A percentile compares a stretch with the other conserved stretches of the same genome.
Evolutionary conservation across 805 yeast genomes (phyloP).

Genomic region (Lipomyces mesembrius): DNA sequence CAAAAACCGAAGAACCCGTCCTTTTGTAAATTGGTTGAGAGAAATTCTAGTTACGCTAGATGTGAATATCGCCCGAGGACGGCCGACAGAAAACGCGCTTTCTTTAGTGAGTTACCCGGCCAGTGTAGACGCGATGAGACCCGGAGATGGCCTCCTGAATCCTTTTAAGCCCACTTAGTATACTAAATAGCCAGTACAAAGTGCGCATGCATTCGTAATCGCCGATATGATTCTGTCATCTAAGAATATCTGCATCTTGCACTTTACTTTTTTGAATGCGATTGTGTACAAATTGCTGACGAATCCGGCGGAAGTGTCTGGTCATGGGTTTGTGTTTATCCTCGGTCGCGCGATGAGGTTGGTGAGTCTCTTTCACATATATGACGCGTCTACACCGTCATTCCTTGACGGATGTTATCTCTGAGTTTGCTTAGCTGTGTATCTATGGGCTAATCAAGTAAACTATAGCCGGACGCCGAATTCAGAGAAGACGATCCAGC

Average conservation of each 20-base stretch:
- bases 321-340: slow-evolving; percentile 34
- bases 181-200: neutral
- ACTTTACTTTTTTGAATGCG: slow-evolving; percentile 36
- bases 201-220: neutral
- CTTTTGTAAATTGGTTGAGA: neutral
- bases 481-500: slow-evolving; percentile 32
- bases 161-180: too few species aligned
- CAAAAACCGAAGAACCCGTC: neutral
- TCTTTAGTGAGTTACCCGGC: slow-evolving; percentile 4
- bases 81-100: too few species aligned
- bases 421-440: neutral
- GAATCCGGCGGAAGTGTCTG: slow-evolving; percentile 29
- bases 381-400: neutral
- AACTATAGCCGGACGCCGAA: slow-evolving; percentile 30
- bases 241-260: slow-evolving; percentile 29
- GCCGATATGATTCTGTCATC: slow-evolving; percentile 34
- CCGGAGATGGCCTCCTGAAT: too few species aligned
- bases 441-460: neutral
- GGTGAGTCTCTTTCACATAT: slow-evolving; percentile 13
- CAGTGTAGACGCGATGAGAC: neutral
- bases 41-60: too few species aligned
- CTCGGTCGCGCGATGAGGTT: slow-evolving; percentile 36
- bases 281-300: slow-evolving; percentile 32
- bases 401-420: neutral
- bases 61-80: too few species aligned